Evolutionary conservation across 495 filamentous ascomycete genomes (phyloP).

Genomic region (Bombardia bombarda): DNA sequence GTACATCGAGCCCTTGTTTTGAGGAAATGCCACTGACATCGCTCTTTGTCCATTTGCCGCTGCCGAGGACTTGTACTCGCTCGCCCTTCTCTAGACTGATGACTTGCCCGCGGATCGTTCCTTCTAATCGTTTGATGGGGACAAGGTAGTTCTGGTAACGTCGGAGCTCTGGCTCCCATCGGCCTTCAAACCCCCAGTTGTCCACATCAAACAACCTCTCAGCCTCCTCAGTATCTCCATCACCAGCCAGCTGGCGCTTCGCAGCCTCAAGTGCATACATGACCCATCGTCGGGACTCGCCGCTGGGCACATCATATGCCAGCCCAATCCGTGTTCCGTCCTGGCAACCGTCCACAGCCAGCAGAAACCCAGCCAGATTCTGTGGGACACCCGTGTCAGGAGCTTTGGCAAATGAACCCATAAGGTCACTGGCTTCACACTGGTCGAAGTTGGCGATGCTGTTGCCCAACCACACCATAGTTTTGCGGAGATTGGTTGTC

Average conservation of each 20-base stretch:
- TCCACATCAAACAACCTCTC: not conserved
- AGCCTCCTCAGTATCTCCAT: not conserved
- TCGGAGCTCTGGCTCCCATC: slow-evolving; percentile 3
- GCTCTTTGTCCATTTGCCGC: slow-evolving; percentile 9
- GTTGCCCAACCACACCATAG: slow-evolving; percentile 8
- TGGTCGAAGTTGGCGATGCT: slow-evolving; percentile 9
- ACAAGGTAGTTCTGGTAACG: slow-evolving; percentile 9
- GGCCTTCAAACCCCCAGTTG: slow-evolving; percentile 8
- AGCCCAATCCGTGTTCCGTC: not conserved
- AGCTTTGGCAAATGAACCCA: slow-evolving; percentile 1
- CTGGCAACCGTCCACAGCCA: slow-evolving; percentile 9
- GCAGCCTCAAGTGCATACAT: slow-evolving; percentile 5
- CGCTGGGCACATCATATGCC: slow-evolving; percentile 6
- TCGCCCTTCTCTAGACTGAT: slow-evolving; percentile 5
- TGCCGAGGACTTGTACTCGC: slow-evolving; percentile 2
- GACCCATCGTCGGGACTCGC: slow-evolving; percentile 7
- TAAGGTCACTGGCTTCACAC: slow-evolving; percentile 1
- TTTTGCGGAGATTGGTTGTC: not conserved
- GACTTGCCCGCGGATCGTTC: not conserved
- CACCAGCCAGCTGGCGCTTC: not conserved
- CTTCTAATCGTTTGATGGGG: not conserved
- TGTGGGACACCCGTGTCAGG: slow-evolving; percentile 1
- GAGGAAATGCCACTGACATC: not conserved
- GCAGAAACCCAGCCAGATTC: slow-evolving; percentile 6
- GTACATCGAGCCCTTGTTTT: slow-evolving; percentile 2